Evolutionary conservation across 768 basidiomycete species (phyloP), one percentile per base, ranked within the genome.

Genomic region (Galerina marginata): DNA sequence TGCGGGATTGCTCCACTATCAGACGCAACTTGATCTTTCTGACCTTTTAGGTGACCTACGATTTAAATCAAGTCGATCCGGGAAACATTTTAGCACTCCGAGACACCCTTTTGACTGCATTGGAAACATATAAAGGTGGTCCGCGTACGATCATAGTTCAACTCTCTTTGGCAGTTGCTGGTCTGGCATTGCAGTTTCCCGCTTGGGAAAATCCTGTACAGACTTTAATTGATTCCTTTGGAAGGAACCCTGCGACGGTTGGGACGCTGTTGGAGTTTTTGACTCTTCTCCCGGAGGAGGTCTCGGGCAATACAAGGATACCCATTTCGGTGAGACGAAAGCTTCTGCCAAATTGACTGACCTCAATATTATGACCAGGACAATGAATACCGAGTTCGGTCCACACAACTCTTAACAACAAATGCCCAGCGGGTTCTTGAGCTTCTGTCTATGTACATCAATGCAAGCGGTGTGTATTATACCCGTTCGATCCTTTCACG

Each of bases 271-370:
- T 99, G 58, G 90, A 96, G 71, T 99, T 99, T 74, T 72, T 99
- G 70, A 92, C 92, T 2, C 77, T 95, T 23, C 82, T 99, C 33
- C 96, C 96, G 6, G 96, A 99, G 74, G 97, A 99, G 76, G 71
- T 93, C 43, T 83, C 81, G 53, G 83, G 83, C 49, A 99, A 99
- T 74, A 85, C 89, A 10, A 91, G 85, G 77, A 93, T 98, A 66
- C 93, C 94, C 0, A 76, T 97, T 43, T 90, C 92, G 51, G 96
- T 96, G 66, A 69, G 95, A 83, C 40, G 3, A 2, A 37, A 43
- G 25, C 25, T 55, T 36, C 15, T 57, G 40, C 51, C 38, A 23
- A n/a, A 23, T 20, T 37, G 37, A 16, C n/a, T 45, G 12, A 40
- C 16, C 40, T 60, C 25, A 54, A 47, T 42, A 14, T 46, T 60